Base-by-base conservation (phyloP, 768 basidiomycete species). In the Agrocybe chaxingu region DNA sequence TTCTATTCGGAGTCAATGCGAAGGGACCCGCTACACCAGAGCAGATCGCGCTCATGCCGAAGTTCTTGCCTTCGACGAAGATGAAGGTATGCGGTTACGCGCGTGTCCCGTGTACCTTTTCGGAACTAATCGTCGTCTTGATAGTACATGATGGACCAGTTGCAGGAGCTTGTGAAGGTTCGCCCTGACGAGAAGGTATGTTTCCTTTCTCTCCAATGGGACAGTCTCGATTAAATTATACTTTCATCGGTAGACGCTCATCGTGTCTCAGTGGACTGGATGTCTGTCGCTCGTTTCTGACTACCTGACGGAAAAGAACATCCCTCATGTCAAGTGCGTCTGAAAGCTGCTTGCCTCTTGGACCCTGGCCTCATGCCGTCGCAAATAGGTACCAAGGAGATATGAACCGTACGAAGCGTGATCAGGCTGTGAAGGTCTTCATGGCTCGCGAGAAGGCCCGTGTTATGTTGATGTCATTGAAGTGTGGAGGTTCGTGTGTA, bases 241-340 rank as follows among this genome's bases (percentile, higher is more conserved):
- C 19, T 16, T 37, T n/a, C 13, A 31, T 4, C 34, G 41, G 9
- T 34, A 86, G 80, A 75, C 77, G 41, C 62, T 92, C 45, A 67
- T 89, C 50, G 74, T 89, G 49, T 87, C 85, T 0, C 84, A 86
- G 62, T 90, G 88, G 82, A 85, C 84, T 0, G 64, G 71, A 5
- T 85, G 81, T 50, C 72, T 92, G 34, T 72, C 77, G 8, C 71
- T 89, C 3, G 76, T 84, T n/a, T 84, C 79, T 0, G 66, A 78
- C 44, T 85, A 84, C 59, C 70, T 91, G n/a, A 64, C 66, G 0
- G 75, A 79, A 57, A 67, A 75, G 16, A 70, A 70, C 1, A 73
- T 85, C 42, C 56, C 66, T 3, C 81, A 82, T 54, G 78, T 85
- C 50, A 82, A 80, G 79, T 82, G 56, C 10, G 69, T 58, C 45